These are phyloP conservation scores for Plasmodium cynomolgi DNA, from an alignment of 169 alveolate genomes.

Conservation along the genomic window DNA sequence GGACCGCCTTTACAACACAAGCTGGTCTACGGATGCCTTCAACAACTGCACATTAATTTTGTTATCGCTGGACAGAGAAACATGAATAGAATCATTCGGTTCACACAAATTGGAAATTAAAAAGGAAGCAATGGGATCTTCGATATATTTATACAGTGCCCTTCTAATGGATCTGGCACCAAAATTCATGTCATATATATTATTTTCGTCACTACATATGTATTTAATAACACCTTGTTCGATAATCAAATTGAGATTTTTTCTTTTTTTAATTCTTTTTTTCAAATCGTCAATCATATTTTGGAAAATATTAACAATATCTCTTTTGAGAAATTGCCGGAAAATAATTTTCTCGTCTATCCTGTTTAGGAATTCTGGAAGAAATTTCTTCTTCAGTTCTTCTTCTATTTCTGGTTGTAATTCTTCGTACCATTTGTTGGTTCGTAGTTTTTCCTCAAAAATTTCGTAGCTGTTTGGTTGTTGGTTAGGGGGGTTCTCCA, in stretches of 20 bases:
- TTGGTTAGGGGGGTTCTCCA: background rate
- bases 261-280: constrained; percentile 75
- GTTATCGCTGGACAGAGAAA: constrained; percentile 15
- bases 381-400: constrained; percentile 75
- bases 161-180: constrained; percentile 76
- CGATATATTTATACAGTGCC: constrained; percentile 58
- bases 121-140: constrained; percentile 70
- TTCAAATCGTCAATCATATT: constrained; percentile 74
- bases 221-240: constrained; percentile 42
- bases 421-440: constrained; percentile 73
- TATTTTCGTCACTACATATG: constrained; percentile 56
- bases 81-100: constrained; percentile 50
- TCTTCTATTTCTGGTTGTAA: constrained; percentile 75
- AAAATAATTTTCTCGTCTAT: constrained; percentile 84
- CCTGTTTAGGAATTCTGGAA: constrained; percentile 85
- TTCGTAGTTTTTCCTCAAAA: constrained; percentile 65
- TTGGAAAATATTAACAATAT: constrained; percentile 79
- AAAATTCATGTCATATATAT: constrained; percentile 70
- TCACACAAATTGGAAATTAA: constrained; percentile 43
- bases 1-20: background rate
- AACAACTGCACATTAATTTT: constrained; percentile 27
- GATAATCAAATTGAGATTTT: constrained; percentile 55
- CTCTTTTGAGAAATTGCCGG: constrained; percentile 79
- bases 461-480: background rate
- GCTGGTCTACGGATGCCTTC: background rate